Evolutionary conservation across 2,329 filamentous ascomycete species (phyloP).

Genomic region (Plenodomus lindquistii): DNA sequence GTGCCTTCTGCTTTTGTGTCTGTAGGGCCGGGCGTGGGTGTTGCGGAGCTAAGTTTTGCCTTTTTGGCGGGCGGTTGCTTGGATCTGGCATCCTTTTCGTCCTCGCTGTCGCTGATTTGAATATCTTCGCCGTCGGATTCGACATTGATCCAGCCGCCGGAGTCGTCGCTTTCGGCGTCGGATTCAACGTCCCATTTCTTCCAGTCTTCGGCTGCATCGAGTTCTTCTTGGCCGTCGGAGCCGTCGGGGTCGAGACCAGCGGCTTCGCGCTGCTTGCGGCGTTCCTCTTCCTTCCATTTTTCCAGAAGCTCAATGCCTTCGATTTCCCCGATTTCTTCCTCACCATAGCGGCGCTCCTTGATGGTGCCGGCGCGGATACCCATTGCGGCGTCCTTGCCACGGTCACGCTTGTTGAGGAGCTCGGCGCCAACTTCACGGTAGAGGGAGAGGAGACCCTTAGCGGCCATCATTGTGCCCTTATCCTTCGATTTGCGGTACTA

Average conservation of each 20-base stretch:
- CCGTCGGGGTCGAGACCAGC: constrained; percentile 67
- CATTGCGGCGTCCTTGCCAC: constrained; percentile 89
- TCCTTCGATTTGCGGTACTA: constrained; percentile 93
- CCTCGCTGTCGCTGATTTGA: constrained; percentile 71
- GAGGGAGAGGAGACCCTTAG: constrained; percentile 84
- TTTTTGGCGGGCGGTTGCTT: constrained; percentile 66
- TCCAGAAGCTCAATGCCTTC: constrained; percentile 90
- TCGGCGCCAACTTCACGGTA: constrained; percentile 92
- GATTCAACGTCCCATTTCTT: constrained; percentile 65
- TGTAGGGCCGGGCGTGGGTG: constrained; percentile 32
- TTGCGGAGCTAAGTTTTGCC: constrained; percentile 55
- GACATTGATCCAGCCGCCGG: constrained; percentile 92
- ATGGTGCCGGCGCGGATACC: constrained; percentile 75
- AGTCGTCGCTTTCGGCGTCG: constrained; percentile 65
- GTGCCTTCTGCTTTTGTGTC: constrained; percentile 49
- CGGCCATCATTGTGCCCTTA: constrained; percentile 99
- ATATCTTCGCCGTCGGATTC: constrained; percentile 78
- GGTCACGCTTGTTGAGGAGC: constrained; percentile 83
- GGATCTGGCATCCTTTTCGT: constrained; percentile 57
- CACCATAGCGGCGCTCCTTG: constrained; percentile 78
- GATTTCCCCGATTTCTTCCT: constrained; percentile 80
- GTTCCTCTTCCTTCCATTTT: constrained; percentile 91
- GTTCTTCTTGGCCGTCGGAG: constrained; percentile 63
- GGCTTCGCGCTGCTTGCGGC: constrained; percentile 70
- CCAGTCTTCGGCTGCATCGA: constrained; percentile 61